Evolutionary conservation across 176 grass and related monocot species (phyloP), one percentile per base, ranked within the genome.

Genomic region (Avena sativa): DNA sequence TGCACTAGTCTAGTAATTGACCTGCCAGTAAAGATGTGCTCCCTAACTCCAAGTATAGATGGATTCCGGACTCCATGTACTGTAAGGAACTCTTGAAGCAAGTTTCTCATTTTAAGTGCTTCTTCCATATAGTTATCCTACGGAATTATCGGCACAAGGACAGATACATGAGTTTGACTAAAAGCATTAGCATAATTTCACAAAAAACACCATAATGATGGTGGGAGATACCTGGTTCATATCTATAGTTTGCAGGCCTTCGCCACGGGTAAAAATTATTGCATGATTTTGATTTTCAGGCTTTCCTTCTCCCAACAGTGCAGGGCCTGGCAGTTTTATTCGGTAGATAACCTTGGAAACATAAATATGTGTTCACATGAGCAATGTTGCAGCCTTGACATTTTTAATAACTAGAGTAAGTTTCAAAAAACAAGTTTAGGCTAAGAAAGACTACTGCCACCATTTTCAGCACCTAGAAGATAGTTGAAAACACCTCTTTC

Each of bases 261-360:
- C 95, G 62, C 95, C 95, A 61, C 95, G 95, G 76, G 95, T 95
- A 61, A 98, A 98, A 84, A 98, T 93, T 88, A 95, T 93, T 65
- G 91, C 95, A 90, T 98, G 95, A 82, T 98, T 98, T 92, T 98
- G 95, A 65, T 98, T 98, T 98, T 98, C 95, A 1, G 95, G 93
- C 61, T 98, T 98, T 84, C 95, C 95, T 90, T 98, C 95, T 90
- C 95, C 95, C 76, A 98, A 87, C 44, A 92, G 75, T 87, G 95
- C 95, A 89, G 84, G 87, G 19, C 95, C 95, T 85, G 95, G 95
- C 80, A 98, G 95, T 67, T 93, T 95, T 93, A 98, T 98, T 49
- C 91, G 85, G 85, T 98, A 98, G 73, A 98, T 93, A 87, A 93
- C 93, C 95, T 98, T 80, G 71, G 6, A 92, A 81, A 63, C 32